A percentile compares a stretch with the other conserved stretches of the same genome.
These are phyloP conservation scores for Thymus mandschuricus DNA, from an alignment of 257 asterid genomes.

Conservation along the genomic window DNA sequence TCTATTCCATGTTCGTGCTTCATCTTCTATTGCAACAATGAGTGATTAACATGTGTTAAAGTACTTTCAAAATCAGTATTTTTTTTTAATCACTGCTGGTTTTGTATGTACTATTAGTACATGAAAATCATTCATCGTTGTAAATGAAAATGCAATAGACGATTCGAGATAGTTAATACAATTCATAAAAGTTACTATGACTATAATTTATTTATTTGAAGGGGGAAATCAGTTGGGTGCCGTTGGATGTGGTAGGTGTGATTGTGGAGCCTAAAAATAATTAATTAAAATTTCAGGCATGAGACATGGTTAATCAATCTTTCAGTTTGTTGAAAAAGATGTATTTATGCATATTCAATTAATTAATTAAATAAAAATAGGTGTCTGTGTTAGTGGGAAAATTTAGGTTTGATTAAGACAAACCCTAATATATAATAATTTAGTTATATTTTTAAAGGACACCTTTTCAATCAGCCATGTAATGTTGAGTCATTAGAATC, in stretches of 20 bases:
- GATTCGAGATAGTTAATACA: too few relatives aligned
- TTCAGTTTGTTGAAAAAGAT: slow-evolving; percentile 25
- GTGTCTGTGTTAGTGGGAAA: slow-evolving; percentile 40
- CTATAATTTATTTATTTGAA: not conserved
- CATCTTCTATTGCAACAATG: too few relatives aligned
- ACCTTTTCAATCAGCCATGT: slow-evolving; percentile 42
- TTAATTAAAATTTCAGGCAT: slow-evolving; percentile 10
- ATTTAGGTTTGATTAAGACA: slow-evolving; percentile 44
- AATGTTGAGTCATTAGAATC: slow-evolving; percentile 59
- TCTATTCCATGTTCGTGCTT: too few relatives aligned
- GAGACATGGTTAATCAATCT: slow-evolving; percentile 16
- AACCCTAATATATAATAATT: not conserved
- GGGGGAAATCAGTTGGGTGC: slow-evolving; percentile 34
- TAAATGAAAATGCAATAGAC: too few relatives aligned
- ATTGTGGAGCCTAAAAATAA: slow-evolving; percentile 20
- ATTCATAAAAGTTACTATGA: too few relatives aligned
- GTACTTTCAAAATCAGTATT: too few relatives aligned
- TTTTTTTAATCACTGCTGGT: too few relatives aligned
- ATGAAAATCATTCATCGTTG: too few relatives aligned
- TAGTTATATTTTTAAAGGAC: slow-evolving; percentile 10
- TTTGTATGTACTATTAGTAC: too few relatives aligned
- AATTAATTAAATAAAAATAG: not conserved
- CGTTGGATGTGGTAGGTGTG: slow-evolving; percentile 42
- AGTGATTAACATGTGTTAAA: too few relatives aligned
- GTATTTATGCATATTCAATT: not conserved